These are phyloP conservation scores for Kernera saxatilis DNA, from an alignment of 345 rosid species.

Conservation along the genomic window DNA sequence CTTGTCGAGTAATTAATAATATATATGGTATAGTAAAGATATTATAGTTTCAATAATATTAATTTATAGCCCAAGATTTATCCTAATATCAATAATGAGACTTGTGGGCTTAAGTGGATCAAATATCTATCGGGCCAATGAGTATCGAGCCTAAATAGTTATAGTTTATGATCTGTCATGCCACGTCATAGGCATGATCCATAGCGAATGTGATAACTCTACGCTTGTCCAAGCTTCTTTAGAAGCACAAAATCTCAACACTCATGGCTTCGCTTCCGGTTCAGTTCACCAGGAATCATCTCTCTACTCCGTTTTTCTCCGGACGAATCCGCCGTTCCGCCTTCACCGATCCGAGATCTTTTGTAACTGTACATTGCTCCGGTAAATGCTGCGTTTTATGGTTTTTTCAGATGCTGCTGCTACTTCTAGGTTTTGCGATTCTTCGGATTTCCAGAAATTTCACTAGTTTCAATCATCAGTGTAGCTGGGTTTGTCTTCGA, in stretches of 20 bases:
- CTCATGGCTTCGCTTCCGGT: slow-evolving; percentile 47
- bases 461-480: not conserved
- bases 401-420: not conserved
- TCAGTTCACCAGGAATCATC: slow-evolving; percentile 28
- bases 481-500: not conserved
- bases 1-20: too few relatives aligned
- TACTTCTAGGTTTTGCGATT: not conserved
- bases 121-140: not conserved
- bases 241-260: not conserved
- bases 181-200: slow-evolving; percentile 41
- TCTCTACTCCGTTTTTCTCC: slow-evolving; percentile 14
- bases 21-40: too few relatives aligned
- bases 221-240: not conserved
- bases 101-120: not conserved
- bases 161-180: slow-evolving; percentile 9
- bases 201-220: slow-evolving; percentile 32
- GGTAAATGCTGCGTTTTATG: slow-evolving; percentile 23
- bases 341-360: slow-evolving; percentile 21
- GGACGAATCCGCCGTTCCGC: slow-evolving; percentile 16
- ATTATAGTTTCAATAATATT: too few relatives aligned
- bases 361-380: slow-evolving; percentile 41
- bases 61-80: too few relatives aligned
- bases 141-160: not conserved
- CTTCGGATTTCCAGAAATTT: not conserved
- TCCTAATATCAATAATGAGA: too few relatives aligned